phyloP scores from a whole-genome alignment of 1,139 yeast genomes.

The Pneumocystis sp. region DNA sequence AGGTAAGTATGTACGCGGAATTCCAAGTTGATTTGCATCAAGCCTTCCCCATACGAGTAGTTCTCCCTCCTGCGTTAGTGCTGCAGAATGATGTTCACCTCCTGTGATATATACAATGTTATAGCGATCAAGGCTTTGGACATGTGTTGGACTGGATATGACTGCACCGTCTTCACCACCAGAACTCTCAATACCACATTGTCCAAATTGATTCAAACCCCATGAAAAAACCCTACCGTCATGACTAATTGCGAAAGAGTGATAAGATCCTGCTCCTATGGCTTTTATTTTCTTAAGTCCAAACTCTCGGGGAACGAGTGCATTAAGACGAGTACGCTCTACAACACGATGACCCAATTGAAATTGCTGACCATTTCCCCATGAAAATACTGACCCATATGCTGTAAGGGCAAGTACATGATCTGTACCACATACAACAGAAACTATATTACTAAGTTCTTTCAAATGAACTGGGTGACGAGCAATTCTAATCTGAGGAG shows the following conservation, averaged over 20 bases:
- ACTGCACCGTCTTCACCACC: conserved; percentile 51
- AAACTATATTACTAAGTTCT: conserved; percentile 57
- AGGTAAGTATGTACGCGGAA: conserved; percentile 47
- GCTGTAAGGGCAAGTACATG: conserved; percentile 72
- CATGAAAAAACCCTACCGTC: conserved; percentile 63
- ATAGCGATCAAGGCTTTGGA: conserved; percentile 43
- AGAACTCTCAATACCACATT: conserved; percentile 63
- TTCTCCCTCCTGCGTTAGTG: conserved; percentile 55
- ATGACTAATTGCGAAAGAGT: conserved; percentile 76
- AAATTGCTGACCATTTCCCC: conserved; percentile 94
- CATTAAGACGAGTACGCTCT: conserved; percentile 58
- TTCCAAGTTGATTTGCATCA: conserved; percentile 87
- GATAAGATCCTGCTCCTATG: conserved; percentile 89
- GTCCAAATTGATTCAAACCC: conserved; percentile 96
- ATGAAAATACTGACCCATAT: conserved; percentile 77
- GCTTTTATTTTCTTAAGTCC: conserved; percentile 52
- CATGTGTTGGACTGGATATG: conserved; percentile 54
- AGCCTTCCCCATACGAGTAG: conserved; percentile 78
- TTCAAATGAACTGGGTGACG: conserved; percentile 49
- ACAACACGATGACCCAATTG: conserved; percentile 76
- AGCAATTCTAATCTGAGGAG: conserved; percentile 50
- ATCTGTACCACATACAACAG: conserved; percentile 83
- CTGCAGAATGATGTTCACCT: conserved; percentile 88
- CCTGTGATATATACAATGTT: conserved; percentile 55
- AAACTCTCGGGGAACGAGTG: conserved; percentile 62